phyloP scores from a whole-genome alignment of 1,139 yeast species.

The Sugiyamaella sp. region DNA sequence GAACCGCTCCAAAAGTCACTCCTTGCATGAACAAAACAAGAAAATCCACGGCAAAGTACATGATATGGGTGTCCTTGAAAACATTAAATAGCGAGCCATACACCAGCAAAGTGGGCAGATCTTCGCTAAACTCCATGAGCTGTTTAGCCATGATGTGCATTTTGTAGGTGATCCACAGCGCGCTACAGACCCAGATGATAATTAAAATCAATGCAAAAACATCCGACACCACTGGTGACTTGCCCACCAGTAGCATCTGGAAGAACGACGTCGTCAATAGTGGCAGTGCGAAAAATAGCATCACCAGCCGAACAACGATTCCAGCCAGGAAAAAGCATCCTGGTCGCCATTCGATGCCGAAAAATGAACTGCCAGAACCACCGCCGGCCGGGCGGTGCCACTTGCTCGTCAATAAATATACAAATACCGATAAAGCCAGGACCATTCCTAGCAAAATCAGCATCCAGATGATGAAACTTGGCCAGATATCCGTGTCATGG shows the following conservation, averaged over 20 bases:
- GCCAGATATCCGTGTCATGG: constrained; percentile 40
- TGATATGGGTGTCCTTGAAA: constrained; percentile 20
- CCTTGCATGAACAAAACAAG: constrained; percentile 38
- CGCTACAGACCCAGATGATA: constrained; percentile 35
- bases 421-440: constrained; percentile 22
- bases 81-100: constrained; percentile 41
- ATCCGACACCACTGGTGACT: constrained; percentile 33
- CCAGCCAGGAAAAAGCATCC: constrained; percentile 14
- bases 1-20: constrained; percentile 42
- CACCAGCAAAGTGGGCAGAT: constrained; percentile 35
- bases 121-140: constrained; percentile 33
- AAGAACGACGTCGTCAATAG: constrained; percentile 39
- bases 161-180: constrained; percentile 28
- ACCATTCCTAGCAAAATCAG: constrained; percentile 31
- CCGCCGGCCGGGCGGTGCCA: constrained; percentile 19
- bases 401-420: constrained; percentile 20
- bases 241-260: constrained; percentile 36
- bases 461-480: constrained; percentile 42
- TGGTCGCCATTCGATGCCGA: constrained; percentile 9
- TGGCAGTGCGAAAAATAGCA: constrained; percentile 40
- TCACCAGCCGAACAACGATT: constrained; percentile 34
- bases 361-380: not conserved
- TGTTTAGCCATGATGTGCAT: constrained; percentile 25
- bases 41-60: constrained; percentile 34
- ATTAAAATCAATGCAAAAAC: constrained; percentile 40